These are phyloP conservation scores for Boletus tomentosulus DNA, from an alignment of 768 basidiomycete genomes.

Conservation along the genomic window DNA sequence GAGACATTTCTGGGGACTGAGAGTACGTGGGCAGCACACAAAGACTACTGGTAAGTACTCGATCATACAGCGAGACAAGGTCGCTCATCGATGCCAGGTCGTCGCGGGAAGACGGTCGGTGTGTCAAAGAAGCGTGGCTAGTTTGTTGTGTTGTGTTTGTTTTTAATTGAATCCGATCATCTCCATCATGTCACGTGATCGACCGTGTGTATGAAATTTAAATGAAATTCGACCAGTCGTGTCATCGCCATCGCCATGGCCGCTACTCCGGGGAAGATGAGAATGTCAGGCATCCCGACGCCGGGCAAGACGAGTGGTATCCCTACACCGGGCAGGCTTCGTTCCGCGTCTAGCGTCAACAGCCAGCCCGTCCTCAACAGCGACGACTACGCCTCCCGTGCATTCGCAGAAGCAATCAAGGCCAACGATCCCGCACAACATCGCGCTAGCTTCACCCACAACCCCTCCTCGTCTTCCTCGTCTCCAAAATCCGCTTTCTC, in stretches of 20 bases:
- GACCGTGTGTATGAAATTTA: background rate
- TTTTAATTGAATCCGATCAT: slow-evolving; percentile 9
- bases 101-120: slow-evolving; percentile 94
- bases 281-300: slow-evolving; percentile 42
- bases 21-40: slow-evolving; percentile 98
- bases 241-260: slow-evolving; percentile 30
- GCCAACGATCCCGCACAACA: slow-evolving; percentile 78
- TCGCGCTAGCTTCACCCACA: slow-evolving; percentile 41
- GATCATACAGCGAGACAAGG: background rate
- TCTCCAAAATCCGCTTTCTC: slow-evolving; percentile 42
- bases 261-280: slow-evolving; percentile 41
- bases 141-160: slow-evolving; percentile 4
- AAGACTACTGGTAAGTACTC: slow-evolving; percentile 83
- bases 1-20: slow-evolving; percentile 89
- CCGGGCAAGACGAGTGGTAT: slow-evolving; percentile 49
- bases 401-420: slow-evolving; percentile 77
- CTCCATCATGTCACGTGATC: slow-evolving; percentile 19
- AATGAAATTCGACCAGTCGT: background rate
- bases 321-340: slow-evolving; percentile 67
- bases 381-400: slow-evolving; percentile 61
- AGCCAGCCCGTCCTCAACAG: slow-evolving; percentile 27
- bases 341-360: slow-evolving; percentile 57
- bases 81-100: slow-evolving; percentile 46
- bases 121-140: slow-evolving; percentile 87
- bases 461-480: slow-evolving; percentile 41